Base-by-base conservation (phyloP, 306 rosid species). In the Acacia melanoxylon region DNA sequence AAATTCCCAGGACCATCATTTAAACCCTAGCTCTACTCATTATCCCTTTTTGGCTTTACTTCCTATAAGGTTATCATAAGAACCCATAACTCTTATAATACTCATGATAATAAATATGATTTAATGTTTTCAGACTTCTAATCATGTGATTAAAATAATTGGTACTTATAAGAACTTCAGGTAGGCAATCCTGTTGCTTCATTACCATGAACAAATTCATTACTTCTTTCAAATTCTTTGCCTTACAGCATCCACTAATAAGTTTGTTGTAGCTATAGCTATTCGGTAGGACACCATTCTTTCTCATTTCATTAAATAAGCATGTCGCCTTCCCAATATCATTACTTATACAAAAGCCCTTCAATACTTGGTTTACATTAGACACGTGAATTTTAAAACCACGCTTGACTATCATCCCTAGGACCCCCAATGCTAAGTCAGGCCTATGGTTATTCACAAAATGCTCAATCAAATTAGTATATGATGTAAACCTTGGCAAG, bases 171-270 rank as follows among this genome's bases (percentile, higher is more conserved):
- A n/a, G n/a, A n/a, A n/a, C n/a, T n/a, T n/a, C n/a, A n/a, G n/a
- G n/a, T 24, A 48, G 75, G 77, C 85, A 87, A 63, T 72, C 84
- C 69, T 52, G 84, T 17, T 15, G 15, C 90, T 89, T 88, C 98
- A 93, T 95, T 51, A 70, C 87, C 83, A 62, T 83, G 29, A 95
- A 80, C 85, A 93, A 83, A 65, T 3, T 86, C 74, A 86, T 61
- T 1, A 98, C 97, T 79, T 91, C 94, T 58, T 82, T 81, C 72
- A 89, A 86, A 63, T 77, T 87, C 46, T 86, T 82, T 2, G 37
- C 88, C 87, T 91, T 92, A 88, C 99, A 91, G 2, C 92, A 78
- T n/a, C 92, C 90, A 89, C 81, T 83, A 65, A 93, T 45, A 48
- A 95, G 83, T 4, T 81, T 88, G 78, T 91, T 91, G 85, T 86